Conservation (phyloP, 179 eudicot species). For the Actinidia arguta region DNA sequence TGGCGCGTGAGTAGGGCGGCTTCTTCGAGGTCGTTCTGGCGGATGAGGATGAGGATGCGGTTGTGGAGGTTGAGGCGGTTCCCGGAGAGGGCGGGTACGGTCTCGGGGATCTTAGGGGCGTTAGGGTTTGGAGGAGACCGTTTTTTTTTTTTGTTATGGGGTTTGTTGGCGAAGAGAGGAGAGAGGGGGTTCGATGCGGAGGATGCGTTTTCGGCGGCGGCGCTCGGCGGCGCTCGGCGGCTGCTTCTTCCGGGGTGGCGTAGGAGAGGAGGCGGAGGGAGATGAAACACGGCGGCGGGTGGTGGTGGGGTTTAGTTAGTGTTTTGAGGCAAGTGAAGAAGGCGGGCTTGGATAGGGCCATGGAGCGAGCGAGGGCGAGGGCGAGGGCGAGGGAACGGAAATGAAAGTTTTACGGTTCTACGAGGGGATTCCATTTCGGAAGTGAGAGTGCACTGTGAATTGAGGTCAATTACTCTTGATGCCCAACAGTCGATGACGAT, state of each 20-base stretch:
- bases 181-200: conserved; percentile 91
- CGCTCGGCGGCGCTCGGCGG: conserved; percentile 92
- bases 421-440: too few relatives aligned
- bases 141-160: conserved; percentile 32
- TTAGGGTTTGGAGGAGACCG: conserved; percentile 64
- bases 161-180: conserved; percentile 61
- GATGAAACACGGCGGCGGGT: conserved; percentile 29
- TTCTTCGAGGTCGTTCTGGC: conserved; percentile 87
- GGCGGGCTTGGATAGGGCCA: conserved; percentile 66
- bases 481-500: background rate
- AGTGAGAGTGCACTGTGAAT: too few relatives aligned
- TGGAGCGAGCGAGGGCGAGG: conserved; percentile 25
- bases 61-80: conserved; percentile 85
- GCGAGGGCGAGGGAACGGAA: conserved; percentile 18
- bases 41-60: conserved; percentile 72
- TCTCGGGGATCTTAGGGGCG: conserved; percentile 84
- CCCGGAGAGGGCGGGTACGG: conserved; percentile 67
- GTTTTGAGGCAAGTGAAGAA: conserved; percentile 48
- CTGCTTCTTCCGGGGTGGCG: conserved; percentile 89
- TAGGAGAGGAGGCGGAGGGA: conserved; percentile 63
- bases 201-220: conserved; percentile 87
- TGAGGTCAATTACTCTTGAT: too few relatives aligned
- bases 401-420: background rate
- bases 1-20: conserved; percentile 90
- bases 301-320: conserved; percentile 35